Evolutionary conservation across 164 flowering plant species (phyloP).

Genomic region (Cinnamomum micranthum): DNA sequence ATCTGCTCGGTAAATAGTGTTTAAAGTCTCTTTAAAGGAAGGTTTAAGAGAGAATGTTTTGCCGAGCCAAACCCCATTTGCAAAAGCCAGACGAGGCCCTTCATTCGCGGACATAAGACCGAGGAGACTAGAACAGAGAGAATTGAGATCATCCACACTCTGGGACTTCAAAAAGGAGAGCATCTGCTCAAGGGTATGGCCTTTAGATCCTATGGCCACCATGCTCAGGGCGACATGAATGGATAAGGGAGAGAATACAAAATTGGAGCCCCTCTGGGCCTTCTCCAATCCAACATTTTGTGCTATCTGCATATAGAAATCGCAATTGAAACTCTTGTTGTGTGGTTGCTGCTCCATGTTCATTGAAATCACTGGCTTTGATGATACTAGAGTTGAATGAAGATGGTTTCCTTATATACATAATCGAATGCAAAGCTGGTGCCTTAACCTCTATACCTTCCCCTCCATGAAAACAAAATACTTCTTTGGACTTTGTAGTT

Average conservation of each 20-base stretch:
- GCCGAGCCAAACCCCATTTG: conserved; percentile 65
- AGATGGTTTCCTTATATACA: too few species aligned
- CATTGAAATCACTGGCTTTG: too few species aligned
- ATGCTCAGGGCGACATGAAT: conserved; percentile 49
- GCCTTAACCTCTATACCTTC: too few species aligned
- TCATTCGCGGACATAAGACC: conserved; percentile 33
- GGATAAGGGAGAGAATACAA: conserved; percentile 58
- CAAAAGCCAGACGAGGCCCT: conserved; percentile 57
- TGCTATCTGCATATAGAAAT: conserved; percentile 32
- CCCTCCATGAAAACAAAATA: too few species aligned
- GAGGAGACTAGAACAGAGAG: conserved; percentile 44
- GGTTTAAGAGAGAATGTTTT: conserved; percentile 20
- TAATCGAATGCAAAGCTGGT: too few species aligned
- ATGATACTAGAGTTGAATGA: too few species aligned
- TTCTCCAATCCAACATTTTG: too few species aligned
- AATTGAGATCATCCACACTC: conserved; percentile 40
- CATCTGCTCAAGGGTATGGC: conserved; percentile 9
- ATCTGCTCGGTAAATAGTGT: conserved; percentile 45
- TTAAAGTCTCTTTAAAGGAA: conserved; percentile 17
- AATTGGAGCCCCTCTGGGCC: conserved; percentile 13
- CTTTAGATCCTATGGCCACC: conserved; percentile 55
- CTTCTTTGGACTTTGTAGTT: too few species aligned
- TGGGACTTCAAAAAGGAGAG: conserved; percentile 7
- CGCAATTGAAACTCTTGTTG: conserved; percentile 19
- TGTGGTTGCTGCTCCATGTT: too few species aligned